Evolutionary conservation across 805 yeast species (phyloP).

Genomic region (Candida namnaoensis): DNA sequence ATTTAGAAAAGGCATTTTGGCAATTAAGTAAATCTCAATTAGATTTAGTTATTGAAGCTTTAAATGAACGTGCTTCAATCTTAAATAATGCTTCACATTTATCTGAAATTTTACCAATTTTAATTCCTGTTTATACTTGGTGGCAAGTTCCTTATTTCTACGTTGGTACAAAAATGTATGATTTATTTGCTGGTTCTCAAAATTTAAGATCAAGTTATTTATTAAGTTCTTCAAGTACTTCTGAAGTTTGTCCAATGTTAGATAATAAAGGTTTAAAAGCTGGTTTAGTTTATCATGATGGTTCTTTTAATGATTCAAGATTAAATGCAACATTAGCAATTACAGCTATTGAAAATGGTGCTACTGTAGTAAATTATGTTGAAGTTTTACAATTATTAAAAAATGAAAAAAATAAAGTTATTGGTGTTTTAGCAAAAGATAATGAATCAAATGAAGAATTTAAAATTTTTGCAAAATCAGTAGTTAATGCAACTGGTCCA

Average conservation of each 20-base stretch:
- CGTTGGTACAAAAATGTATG: conserved; percentile 86
- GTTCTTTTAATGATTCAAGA: conserved; percentile 88
- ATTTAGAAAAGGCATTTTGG: conserved; percentile 90
- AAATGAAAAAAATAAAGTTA: conserved; percentile 47
- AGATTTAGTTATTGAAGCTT: conserved; percentile 82
- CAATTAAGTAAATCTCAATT: conserved; percentile 85
- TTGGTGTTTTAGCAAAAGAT: conserved; percentile 73
- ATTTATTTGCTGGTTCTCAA: conserved; percentile 84
- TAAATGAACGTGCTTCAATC: conserved; percentile 80
- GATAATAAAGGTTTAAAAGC: conserved; percentile 76
- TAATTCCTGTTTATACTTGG: conserved; percentile 93
- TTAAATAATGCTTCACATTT: conserved; percentile 89
- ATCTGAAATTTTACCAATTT: conserved; percentile 76
- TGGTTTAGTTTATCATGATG: conserved; percentile 90
- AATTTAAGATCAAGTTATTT: conserved; percentile 74
- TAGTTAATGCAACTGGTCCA: conserved; percentile 94
- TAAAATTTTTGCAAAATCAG: conserved; percentile 58
- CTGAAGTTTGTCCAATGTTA: conserved; percentile 79
- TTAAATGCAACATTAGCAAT: conserved; percentile 81
- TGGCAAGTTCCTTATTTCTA: conserved; percentile 96
- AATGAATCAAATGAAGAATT: conserved; percentile 57
- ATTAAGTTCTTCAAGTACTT: conserved; percentile 55
- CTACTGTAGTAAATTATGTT: conserved; percentile 81
- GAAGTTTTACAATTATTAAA: conserved; percentile 73
- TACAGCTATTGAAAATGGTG: conserved; percentile 82